phyloP scores from a whole-genome alignment of 495 filamentous ascomycete species.

The Penicillium maclennaniae region DNA sequence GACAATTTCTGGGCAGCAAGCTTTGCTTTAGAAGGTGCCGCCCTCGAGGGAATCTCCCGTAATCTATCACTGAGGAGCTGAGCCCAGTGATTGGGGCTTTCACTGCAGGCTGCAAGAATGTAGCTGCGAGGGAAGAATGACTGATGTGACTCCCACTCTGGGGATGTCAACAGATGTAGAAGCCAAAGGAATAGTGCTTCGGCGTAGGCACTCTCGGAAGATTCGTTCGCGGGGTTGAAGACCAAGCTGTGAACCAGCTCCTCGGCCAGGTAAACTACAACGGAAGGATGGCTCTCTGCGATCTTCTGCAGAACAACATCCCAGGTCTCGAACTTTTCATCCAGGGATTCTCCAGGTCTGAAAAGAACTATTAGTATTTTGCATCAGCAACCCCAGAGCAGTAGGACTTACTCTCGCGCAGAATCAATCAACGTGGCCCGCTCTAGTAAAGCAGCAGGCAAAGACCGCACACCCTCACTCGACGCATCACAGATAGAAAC shows the following conservation, averaged over 20 bases:
- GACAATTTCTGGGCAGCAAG: background rate
- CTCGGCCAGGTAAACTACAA: conserved; percentile 34
- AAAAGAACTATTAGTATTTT: conserved; percentile 3
- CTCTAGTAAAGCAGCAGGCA: conserved; percentile 31
- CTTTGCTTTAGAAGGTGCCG: background rate
- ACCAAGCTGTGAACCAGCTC: conserved; percentile 33
- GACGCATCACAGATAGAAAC: conserved; percentile 27
- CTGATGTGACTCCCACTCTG: conserved; percentile 27
- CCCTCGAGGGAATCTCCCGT: background rate
- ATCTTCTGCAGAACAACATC: conserved; percentile 33
- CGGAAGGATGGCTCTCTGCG: conserved; percentile 24
- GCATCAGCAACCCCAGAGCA: background rate
- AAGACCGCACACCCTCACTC: conserved; percentile 12
- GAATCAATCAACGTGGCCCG: conserved; percentile 25
- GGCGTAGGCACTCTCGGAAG: conserved; percentile 17
- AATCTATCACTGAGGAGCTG: conserved; percentile 21
- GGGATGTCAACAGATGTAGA: conserved; percentile 36
- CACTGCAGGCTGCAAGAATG: conserved; percentile 31
- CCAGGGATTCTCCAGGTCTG: conserved; percentile 35
- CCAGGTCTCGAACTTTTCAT: conserved; percentile 31
- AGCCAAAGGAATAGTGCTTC: conserved; percentile 41
- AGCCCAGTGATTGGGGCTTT: conserved; percentile 32
- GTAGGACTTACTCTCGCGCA: conserved; percentile 30
- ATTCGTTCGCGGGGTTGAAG: conserved; percentile 16
- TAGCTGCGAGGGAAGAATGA: conserved; percentile 32